These are phyloP conservation scores for Phytophthora tentaculata DNA, from an alignment of 352 stramenopile genomes.

Conservation along the genomic window DNA sequence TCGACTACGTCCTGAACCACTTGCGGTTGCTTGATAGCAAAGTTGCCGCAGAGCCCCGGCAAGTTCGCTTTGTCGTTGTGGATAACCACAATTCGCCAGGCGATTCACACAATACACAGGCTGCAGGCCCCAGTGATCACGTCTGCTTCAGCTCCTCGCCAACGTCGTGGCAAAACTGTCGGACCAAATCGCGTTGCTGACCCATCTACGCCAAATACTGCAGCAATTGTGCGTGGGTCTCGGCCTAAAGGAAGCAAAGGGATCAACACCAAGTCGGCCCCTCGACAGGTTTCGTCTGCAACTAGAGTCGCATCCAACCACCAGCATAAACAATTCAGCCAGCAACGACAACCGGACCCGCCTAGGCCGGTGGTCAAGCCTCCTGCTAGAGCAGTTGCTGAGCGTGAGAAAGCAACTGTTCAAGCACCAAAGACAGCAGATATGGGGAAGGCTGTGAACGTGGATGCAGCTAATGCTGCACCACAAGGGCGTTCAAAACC, in stretches of 20 bases:
- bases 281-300: background rate
- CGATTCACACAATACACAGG: slow-evolving; percentile 28
- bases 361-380: background rate
- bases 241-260: background rate
- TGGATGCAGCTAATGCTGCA: background rate
- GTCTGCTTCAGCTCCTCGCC: slow-evolving; percentile 5
- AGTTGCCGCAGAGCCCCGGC: slow-evolving; percentile 25
- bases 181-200: background rate
- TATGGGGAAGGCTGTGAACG: background rate
- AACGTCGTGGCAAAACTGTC: no score
- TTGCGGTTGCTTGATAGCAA: slow-evolving; percentile 35
- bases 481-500: background rate
- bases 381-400: background rate
- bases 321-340: background rate
- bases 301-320: background rate
- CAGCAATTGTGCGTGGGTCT: background rate
- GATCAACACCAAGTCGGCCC: background rate
- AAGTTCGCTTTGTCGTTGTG: slow-evolving; percentile 46
- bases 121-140: background rate
- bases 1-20: slow-evolving; percentile 51
- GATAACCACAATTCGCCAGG: slow-evolving; percentile 37
- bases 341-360: background rate
- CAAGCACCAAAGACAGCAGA: background rate
- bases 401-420: background rate
- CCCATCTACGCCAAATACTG: background rate